Percentiles rank a stretch among this genome's conserved stretches.
These are phyloP conservation scores for Cystobasidium slooffiae DNA, from an alignment of 1,284 basidiomycete genomes.

Conservation along the genomic window DNA sequence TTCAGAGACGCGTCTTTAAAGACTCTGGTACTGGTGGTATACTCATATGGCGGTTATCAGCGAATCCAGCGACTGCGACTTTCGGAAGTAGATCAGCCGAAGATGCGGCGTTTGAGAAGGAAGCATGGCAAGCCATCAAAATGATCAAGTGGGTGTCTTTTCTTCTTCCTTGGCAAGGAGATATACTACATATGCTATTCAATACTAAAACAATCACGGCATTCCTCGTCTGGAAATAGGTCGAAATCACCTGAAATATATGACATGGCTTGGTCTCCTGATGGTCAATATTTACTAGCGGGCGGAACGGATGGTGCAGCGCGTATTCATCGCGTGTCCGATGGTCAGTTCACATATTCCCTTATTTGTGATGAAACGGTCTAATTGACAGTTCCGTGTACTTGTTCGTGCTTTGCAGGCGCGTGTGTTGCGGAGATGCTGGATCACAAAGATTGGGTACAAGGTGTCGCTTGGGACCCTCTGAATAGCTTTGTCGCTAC, in stretches of 20 bases:
- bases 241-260: constrained; percentile 79
- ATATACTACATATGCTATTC: constrained; percentile 47
- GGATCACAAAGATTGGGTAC: constrained; percentile 91
- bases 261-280: constrained; percentile 89
- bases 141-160: constrained; percentile 70
- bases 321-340: constrained; percentile 74
- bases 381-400: background rate
- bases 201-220: background rate
- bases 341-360: constrained; percentile 63
- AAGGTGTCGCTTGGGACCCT: constrained; percentile 96
- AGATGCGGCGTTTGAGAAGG: constrained; percentile 85
- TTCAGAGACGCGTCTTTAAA: constrained; percentile 55
- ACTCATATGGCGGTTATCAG: constrained; percentile 88
- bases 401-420: constrained; percentile 60
- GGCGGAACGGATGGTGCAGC: constrained; percentile 97
- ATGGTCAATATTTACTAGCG: constrained; percentile 88
- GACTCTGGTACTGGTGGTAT: constrained; percentile 78
- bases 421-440: constrained; percentile 81
- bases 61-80: constrained; percentile 68
- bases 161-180: no score
- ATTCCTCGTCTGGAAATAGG: constrained; percentile 46
- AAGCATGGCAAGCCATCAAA: constrained; percentile 90
- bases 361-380: background rate
- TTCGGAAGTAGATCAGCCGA: constrained; percentile 59
- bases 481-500: constrained; percentile 93